Evolutionary conservation across 495 filamentous ascomycete genomes (phyloP).

Genomic region (Patellaria atrata): DNA sequence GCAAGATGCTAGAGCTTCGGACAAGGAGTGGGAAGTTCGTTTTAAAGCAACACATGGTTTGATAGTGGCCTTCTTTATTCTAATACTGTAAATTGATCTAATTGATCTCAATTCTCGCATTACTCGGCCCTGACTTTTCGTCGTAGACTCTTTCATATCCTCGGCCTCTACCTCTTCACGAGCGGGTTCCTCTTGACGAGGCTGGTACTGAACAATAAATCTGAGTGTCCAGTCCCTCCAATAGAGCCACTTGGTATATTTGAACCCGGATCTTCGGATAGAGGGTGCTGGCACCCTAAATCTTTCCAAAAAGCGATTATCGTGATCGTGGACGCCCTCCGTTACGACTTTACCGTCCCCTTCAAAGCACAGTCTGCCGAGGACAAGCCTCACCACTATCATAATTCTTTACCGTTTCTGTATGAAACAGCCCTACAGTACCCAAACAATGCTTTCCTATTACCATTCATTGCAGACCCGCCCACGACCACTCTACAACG

Average conservation of each 20-base stretch:
- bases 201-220: conserved; percentile 77
- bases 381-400: conserved; percentile 52
- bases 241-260: conserved; percentile 32
- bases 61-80: conserved; percentile 35
- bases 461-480: conserved; percentile 94
- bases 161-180: conserved; percentile 83
- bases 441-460: conserved; percentile 71
- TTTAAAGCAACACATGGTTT: conserved; percentile 43
- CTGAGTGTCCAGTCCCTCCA: conserved; percentile 61
- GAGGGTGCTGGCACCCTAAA: conserved; percentile 91
- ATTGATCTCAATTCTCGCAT: not conserved
- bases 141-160: conserved; percentile 52
- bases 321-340: conserved; percentile 81
- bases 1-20: conserved; percentile 15
- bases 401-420: conserved; percentile 74
- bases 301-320: conserved; percentile 84
- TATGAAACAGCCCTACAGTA: conserved; percentile 60
- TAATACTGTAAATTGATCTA: conserved; percentile 27
- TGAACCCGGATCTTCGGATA: conserved; percentile 35
- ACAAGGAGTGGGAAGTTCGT: conserved; percentile 29
- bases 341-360: conserved; percentile 93
- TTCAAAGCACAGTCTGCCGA: conserved; percentile 38
- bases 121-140: conserved; percentile 9
- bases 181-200: conserved; percentile 94
- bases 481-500: conserved; percentile 87